phyloP scores from a whole-genome alignment of 1,139 yeast species.

The Kluyveromyces sp. region DNA sequence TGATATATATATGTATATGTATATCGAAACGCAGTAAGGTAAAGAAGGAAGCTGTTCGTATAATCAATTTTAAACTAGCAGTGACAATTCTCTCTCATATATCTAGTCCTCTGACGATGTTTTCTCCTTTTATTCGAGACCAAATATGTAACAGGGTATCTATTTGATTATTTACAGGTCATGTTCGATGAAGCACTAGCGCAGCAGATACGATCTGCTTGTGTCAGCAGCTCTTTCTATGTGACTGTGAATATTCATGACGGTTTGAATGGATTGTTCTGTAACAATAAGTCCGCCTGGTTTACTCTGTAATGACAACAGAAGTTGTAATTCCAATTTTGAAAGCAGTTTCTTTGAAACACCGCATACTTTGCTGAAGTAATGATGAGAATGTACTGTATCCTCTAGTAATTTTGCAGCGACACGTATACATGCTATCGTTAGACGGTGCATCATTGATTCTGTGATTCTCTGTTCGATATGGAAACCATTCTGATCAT shows the following conservation, averaged over 20 bases:
- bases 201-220: neutral
- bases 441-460: slow-evolving; percentile 40
- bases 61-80: too few relatives aligned
- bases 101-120: too few relatives aligned
- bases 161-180: too few relatives aligned
- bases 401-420: slow-evolving; percentile 49
- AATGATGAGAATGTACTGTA: slow-evolving; percentile 40
- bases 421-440: slow-evolving; percentile 42
- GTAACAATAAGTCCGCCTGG: slow-evolving; percentile 19
- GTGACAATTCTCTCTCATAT: too few relatives aligned
- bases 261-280: slow-evolving; percentile 4
- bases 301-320: slow-evolving; percentile 24
- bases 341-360: slow-evolving; percentile 38
- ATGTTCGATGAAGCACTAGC: neutral
- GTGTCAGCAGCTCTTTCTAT: neutral
- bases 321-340: slow-evolving; percentile 40
- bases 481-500: slow-evolving; percentile 23
- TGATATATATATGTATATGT: too few relatives aligned
- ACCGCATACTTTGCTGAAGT: slow-evolving; percentile 49
- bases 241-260: neutral
- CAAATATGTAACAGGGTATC: too few relatives aligned
- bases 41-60: too few relatives aligned
- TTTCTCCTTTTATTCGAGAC: too few relatives aligned
- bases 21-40: too few relatives aligned
- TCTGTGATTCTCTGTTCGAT: slow-evolving; percentile 26